Base-by-base conservation (phyloP, 345 rosid genomes). In the Acer saccharum region DNA sequence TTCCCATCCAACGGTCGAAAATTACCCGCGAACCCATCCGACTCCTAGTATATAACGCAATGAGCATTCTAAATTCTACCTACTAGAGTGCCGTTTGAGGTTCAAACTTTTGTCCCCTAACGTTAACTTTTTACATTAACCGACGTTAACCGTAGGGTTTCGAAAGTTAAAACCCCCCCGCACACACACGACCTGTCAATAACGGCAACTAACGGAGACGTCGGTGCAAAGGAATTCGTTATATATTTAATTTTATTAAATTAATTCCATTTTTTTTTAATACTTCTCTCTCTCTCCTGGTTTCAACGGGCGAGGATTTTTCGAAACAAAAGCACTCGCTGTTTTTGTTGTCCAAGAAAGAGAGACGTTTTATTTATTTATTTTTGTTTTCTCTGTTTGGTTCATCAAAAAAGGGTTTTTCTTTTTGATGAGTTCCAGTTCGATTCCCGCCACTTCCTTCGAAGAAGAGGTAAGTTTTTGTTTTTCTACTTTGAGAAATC, bases 271-370 rank as follows among this genome's bases (percentile, higher is more conserved):
- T 8, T 17, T 27, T 46, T 10, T 27, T 44, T 12, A n/a, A 10
- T 18, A 2, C 63, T 29, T 80, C 66, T 79, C 71, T 80, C 66
- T 79, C 71, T 84, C 74, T 78, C 84, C 76, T 78, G 52, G 88
- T 83, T 90, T 92, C 93, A 92, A 91, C 97, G 95, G 97, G 95
- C 92, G 88, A 87, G 85, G 89, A 77, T 85, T 87, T 87, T 88
- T 82, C 89, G 92, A 88, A 90, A 83, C 87, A 73, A 86, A 73
- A 78, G 64, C 65, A 68, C 50, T 27, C 76, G 17, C 18, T 39
- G 75, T 35, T 72, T 72, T 35, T 39, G 70, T 48, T 64, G 75
- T 72, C 43, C 23, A 55, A 13, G 43, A 21, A 55, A 13, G 43
- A 41, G 61, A 57, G 61, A 57, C 52, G 75, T 29, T 76, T 58